Base-by-base conservation (phyloP, 2,329 filamentous ascomycete species). In the Colletotrichum plurivorum region DNA sequence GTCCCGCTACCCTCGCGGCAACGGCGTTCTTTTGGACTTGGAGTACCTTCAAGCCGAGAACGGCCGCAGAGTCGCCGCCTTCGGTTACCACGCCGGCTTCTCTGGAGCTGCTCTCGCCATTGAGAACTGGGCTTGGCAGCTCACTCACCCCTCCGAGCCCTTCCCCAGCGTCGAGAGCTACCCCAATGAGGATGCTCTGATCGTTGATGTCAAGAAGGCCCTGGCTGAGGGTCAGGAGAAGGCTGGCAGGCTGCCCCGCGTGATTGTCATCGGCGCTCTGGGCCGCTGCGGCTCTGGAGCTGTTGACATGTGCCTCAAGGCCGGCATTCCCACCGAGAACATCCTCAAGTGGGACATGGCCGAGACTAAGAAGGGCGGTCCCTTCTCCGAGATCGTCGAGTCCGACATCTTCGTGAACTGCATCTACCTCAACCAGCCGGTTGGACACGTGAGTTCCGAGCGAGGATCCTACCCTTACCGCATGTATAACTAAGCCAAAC, bases 231-330 rank as follows among this genome's bases (percentile, higher is more conserved):
- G 91, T 63, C 86, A 88, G 76, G 93, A 80, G 31, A 90, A 93
- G 77, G 86, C 86, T 10, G 92, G 93, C 56, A 87, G 85, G 72
- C 83, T 88, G 74, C 94, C 94, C 5, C 89, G 89, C 71, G 89
- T 94, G 69, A 88, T 98, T 69, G 90, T 98, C 61, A 95, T 98
- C 72, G 95, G 95, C 72, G 94, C 89, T 2, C 85, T 92, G n/a
- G 92, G 93, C 48, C 90, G 95, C 73, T 98, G 95, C 77, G 94
- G 95, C 64, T 89, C 88, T 53, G 95, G 95, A 71, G 95, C 95
- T 20, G 90, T 95, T 45, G 93, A 97, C 74, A 85, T 95, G 68
- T 93, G 93, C 79, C 84, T 89, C 74, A 90, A 91, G 81, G 91
- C 91, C 15, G 95, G 94, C 66, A 86, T 95, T 57, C 85, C 90